phyloP scores from a whole-genome alignment of 148 eudicot genomes.

The Rhododendron simsii region DNA sequence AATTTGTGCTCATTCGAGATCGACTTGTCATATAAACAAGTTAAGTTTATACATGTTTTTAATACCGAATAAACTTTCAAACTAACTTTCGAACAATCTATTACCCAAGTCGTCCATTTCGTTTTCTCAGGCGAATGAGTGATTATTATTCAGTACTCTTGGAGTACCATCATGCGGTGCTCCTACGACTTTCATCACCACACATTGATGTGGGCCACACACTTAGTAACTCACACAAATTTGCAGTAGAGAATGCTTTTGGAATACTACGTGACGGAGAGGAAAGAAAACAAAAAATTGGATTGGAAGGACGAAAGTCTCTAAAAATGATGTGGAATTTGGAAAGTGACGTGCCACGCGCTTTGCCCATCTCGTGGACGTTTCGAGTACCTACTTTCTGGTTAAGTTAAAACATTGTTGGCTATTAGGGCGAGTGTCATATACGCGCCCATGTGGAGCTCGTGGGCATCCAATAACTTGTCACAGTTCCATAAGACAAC shows the following conservation, averaged over 20 bases:
- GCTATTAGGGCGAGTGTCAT: neutral
- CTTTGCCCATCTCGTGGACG: neutral
- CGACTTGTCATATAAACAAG: too few relatives aligned
- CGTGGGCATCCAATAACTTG: neutral
- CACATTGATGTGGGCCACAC: too few relatives aligned
- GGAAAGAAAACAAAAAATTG: neutral
- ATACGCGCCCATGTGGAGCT: neutral
- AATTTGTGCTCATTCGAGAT: too few relatives aligned
- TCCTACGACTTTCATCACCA: too few relatives aligned
- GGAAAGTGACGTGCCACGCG: neutral
- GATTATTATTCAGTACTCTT: too few relatives aligned
- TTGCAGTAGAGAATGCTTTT: rapidly evolving
- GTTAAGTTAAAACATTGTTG: neutral
- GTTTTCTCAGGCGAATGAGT: too few relatives aligned
- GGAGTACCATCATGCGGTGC: too few relatives aligned
- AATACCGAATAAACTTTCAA: neutral
- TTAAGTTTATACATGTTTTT: too few relatives aligned
- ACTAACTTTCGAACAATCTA: too few relatives aligned
- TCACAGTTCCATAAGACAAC: neutral
- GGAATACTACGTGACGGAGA: too few relatives aligned
- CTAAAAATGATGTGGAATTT: neutral
- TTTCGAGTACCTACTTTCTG: neutral
- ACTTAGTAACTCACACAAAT: too few relatives aligned
- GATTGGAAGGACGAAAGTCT: neutral
- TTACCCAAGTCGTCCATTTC: too few relatives aligned